Evolutionary conservation across 2,329 filamentous ascomycete genomes (phyloP), one percentile per base, ranked within the genome.

Genomic region (Talaromyces sp.): DNA sequence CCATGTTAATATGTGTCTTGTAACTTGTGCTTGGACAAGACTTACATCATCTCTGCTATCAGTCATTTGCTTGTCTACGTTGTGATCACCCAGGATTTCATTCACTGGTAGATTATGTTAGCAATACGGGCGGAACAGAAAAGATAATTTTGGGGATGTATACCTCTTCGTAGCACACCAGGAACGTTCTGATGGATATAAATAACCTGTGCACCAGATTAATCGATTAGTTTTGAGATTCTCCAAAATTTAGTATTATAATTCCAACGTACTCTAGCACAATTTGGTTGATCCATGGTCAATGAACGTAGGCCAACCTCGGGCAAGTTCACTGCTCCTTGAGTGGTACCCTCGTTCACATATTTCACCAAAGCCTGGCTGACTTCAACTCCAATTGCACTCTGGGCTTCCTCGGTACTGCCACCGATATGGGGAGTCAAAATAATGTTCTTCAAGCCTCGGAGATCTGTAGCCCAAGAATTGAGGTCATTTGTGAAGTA

Each of bases 61-160:
- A 56, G 91, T 94, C 81, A 95, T 97, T 79, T 99, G 94, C 83
- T 97, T 97, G 80, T 97, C 93, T 68, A 99, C 92, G 75, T 99
- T 99, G 81, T 99, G 92, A 70, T 95, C 88, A 50, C 89, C 90
- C 54, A 99, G 83, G 64, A 97, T 91, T 70, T 94, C 90, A 81
- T 99, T 99, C 66, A 99, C 94, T 88, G 64, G 11, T 24, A 26
- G 54, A 31, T 14, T 14, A 6, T 32, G 54, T 70, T 62, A 70
- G 63, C 60, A 58, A 55, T 53, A 61, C 21, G 61, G 46, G 35
- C 27, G 12, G n/a, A 41, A 32, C n/a, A 52, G 48, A 46, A 27
- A 52, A 41, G 2, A 32, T 14, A 38, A 24, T 31, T 59, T 72
- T 11, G n/a, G 12, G 14, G 2, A 19, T 10, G 19, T 32, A 67